Base-by-base conservation (phyloP, 768 basidiomycete genomes). In the Podaxis mareebaensis region DNA sequence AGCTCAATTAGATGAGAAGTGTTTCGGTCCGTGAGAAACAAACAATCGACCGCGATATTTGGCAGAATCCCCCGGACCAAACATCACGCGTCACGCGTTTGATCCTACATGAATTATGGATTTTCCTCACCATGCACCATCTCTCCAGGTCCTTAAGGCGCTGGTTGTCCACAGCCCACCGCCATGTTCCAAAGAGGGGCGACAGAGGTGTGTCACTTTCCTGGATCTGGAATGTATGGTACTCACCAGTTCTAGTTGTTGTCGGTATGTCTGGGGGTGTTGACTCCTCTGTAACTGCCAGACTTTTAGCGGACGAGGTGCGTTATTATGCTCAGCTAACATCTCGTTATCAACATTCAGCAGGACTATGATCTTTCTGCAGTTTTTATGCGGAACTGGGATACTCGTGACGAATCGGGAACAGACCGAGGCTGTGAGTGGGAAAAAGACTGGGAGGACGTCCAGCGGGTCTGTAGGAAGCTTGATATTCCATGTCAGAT, bases 301-400 rank as follows among this genome's bases (percentile, higher is more conserved):
- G 82, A 63, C 75, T 97, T 8, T 77, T 97, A 22, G 79, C 88
- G 13, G 82, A 89, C 49, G 75, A 89, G 71, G 93, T 91, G 17
- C 63, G 75, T 72, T 40, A 4, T 48, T 63, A 3, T 1, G 33
- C 28, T 13, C 8, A 26, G 5, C 10, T 54, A 30, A 48, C 10
- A 2, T 33, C 61, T 4, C 22, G 39, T 26, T 38, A 39, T 51
- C 40, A 22, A 40, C 13, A 48, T 46, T 39, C 24, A 13, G 5
- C 49, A 94, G 90, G 89, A 91, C 64, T 91, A 87, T 66, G 87
- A 95, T 69, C 80, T 96, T 1, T 90, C 91, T 44, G 93, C 93
- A 11, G 83, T 97, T 0, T 98, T 90, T 74, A 99, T 99, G 96
- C 85, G 93, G 22, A 98, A 99, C 64, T 99, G 96, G 96, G 92